These are phyloP conservation scores for Solanum hybrid DNA, from an alignment of 305 asterid species.

Conservation along the genomic window DNA sequence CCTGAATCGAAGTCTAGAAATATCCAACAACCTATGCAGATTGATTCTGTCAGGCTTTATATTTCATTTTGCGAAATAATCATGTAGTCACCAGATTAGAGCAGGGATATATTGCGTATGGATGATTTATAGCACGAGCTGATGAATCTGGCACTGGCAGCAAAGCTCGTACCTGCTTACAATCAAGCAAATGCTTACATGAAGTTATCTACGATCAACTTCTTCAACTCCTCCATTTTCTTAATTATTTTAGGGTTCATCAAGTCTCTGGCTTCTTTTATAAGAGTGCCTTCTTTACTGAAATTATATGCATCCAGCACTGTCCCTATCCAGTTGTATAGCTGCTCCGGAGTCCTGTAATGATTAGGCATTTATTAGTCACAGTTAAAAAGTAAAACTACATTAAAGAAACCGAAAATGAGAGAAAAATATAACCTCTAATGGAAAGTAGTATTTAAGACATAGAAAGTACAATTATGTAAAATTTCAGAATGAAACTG, in stretches of 20 bases:
- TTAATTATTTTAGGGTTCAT: conserved; percentile 65
- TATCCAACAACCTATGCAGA: neutral
- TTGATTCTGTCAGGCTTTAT: neutral
- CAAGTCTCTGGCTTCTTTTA: conserved; percentile 75
- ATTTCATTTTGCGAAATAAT: neutral
- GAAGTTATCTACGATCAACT: conserved; percentile 66
- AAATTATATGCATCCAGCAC: conserved; percentile 66
- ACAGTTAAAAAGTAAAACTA: neutral
- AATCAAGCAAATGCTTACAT: conserved; percentile 32
- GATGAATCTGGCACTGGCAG: neutral
- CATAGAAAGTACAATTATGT: neutral
- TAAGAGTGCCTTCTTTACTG: conserved; percentile 78
- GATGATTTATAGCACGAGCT: neutral
- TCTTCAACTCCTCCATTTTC: conserved; percentile 59
- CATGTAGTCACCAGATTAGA: neutral
- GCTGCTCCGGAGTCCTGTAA: conserved; percentile 74
- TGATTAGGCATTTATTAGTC: neutral
- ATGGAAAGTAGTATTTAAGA: neutral
- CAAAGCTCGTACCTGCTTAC: conserved; percentile 18
- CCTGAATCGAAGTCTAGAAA: neutral
- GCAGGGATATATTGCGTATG: neutral
- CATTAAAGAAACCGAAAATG: neutral
- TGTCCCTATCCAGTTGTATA: conserved; percentile 52
- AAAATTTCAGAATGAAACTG: neutral
- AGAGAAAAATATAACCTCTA: neutral